These are phyloP conservation scores for Pleurotus eryngii DNA, from an alignment of 768 basidiomycete genomes.

Conservation along the genomic window DNA sequence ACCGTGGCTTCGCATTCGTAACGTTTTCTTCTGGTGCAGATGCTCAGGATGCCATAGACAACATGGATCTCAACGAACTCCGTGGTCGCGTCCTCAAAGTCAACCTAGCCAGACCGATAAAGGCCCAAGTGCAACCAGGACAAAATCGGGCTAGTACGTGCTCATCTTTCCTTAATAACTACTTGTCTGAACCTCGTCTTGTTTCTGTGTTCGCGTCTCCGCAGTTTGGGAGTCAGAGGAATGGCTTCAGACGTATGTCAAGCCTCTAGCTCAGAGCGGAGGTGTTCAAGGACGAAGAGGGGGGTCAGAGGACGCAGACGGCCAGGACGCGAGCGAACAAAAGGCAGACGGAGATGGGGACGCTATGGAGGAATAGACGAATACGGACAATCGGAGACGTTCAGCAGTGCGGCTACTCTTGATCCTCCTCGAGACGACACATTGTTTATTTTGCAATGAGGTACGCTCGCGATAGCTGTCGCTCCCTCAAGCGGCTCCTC, in stretches of 20 bases:
- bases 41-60: conserved; percentile 96
- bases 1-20: conserved; percentile 92
- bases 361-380: conserved; percentile 63
- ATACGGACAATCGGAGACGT: too few species aligned
- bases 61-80: conserved; percentile 95
- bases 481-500: too few species aligned
- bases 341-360: conserved; percentile 33
- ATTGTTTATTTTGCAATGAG: too few species aligned
- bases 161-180: background rate
- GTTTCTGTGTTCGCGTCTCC: too few species aligned
- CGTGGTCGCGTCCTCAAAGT: conserved; percentile 75
- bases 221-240: conserved; percentile 93
- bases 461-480: too few species aligned
- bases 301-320: conserved; percentile 13
- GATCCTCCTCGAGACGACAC: too few species aligned
- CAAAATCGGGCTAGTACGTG: conserved; percentile 76
- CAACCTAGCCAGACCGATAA: conserved; percentile 83
- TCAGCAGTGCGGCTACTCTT: too few species aligned
- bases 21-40: conserved; percentile 78
- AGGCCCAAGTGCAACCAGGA: conserved; percentile 58
- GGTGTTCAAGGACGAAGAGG: conserved; percentile 54
- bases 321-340: conserved; percentile 23
- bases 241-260: conserved; percentile 81
- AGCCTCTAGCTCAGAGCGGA: conserved; percentile 72
- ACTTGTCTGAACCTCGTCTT: background rate